Conservation (phyloP, 2,329 filamentous ascomycete species). For the Xylaria sp. region DNA sequence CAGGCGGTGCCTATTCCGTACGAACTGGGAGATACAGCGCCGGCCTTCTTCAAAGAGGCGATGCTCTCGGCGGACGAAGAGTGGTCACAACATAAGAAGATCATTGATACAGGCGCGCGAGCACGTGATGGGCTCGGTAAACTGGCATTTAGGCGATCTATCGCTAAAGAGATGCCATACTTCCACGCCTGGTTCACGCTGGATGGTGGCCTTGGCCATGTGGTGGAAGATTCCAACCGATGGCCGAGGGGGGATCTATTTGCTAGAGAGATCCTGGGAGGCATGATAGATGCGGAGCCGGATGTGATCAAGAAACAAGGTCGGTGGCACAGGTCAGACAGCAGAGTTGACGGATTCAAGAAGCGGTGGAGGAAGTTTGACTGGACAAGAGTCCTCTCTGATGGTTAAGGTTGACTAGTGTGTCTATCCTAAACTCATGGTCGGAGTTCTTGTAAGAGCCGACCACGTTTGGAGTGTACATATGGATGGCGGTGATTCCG, state of each 20-base stretch:
- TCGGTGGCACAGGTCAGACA: slow-evolving; percentile 78
- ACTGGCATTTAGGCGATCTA: slow-evolving; percentile 80
- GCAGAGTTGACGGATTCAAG: slow-evolving; percentile 79
- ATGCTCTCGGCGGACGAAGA: slow-evolving; percentile 89
- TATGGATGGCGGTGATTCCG: neutral
- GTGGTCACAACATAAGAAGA: slow-evolving; percentile 94
- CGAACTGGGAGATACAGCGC: slow-evolving; percentile 88
- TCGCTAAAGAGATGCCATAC: slow-evolving; percentile 97
- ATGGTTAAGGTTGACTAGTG: slow-evolving; percentile 44
- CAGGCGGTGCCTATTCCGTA: slow-evolving; percentile 89
- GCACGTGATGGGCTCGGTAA: slow-evolving; percentile 78
- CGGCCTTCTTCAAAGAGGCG: slow-evolving; percentile 95
- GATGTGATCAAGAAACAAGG: slow-evolving; percentile 92
- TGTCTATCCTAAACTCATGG: neutral
- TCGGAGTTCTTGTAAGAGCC: neutral
- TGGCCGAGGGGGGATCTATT: slow-evolving; percentile 96
- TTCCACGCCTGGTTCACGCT: slow-evolving; percentile 97
- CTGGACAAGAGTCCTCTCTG: slow-evolving; percentile 74
- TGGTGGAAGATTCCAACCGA: slow-evolving; percentile 84
- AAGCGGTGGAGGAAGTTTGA: slow-evolving; percentile 93
- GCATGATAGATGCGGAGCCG: slow-evolving; percentile 86
- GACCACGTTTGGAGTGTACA: neutral
- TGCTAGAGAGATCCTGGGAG: slow-evolving; percentile 89
- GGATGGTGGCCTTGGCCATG: slow-evolving; percentile 90
- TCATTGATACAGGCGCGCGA: slow-evolving; percentile 84